A percentile compares a stretch with the other conserved stretches of the same genome.
These are phyloP conservation scores for Fusarium sp. DNA, from an alignment of 2,329 filamentous ascomycete species.

Conservation along the genomic window DNA sequence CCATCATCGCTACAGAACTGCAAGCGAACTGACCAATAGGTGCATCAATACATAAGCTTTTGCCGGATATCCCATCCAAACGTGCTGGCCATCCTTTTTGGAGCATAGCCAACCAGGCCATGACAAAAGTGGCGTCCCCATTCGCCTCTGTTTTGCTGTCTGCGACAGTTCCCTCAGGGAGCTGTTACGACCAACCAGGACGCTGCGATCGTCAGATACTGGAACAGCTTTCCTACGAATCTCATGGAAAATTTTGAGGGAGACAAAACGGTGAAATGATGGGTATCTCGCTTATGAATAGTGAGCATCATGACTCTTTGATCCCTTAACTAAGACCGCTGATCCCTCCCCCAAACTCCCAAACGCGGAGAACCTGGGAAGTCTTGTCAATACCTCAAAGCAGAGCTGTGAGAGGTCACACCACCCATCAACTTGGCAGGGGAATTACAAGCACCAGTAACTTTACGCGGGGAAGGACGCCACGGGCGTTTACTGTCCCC, in stretches of 20 bases:
- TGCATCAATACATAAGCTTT: slow-evolving; percentile 28
- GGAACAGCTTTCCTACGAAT: slow-evolving; percentile 1
- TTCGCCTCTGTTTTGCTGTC: slow-evolving; percentile 11
- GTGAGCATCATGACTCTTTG: slow-evolving; percentile 33
- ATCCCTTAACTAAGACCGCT: slow-evolving; percentile 4
- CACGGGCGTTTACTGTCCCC: slow-evolving; percentile 20
- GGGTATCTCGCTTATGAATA: slow-evolving; percentile 12
- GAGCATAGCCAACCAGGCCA: slow-evolving; percentile 29
- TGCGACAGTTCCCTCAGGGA: background rate
- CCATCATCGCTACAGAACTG: slow-evolving; percentile 31
- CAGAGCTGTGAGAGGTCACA: slow-evolving; percentile 30
- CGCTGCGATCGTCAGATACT: slow-evolving; percentile 27
- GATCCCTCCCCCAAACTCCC: slow-evolving; percentile 20
- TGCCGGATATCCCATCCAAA: slow-evolving; percentile 22
- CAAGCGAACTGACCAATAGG: slow-evolving; percentile 22
- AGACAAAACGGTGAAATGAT: background rate
- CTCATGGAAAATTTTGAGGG: background rate
- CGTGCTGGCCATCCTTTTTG: slow-evolving; percentile 30
- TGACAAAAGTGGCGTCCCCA: slow-evolving; percentile 38
- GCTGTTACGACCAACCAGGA: slow-evolving; percentile 21
- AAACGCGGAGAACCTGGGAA: slow-evolving; percentile 24
- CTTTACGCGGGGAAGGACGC: slow-evolving; percentile 27
- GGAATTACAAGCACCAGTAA: slow-evolving; percentile 35
- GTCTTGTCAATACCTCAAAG: slow-evolving; percentile 16
- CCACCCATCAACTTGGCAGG: slow-evolving; percentile 38